Conservation (phyloP, 768 basidiomycete genomes). For the Kwoniella shandongensis region DNA sequence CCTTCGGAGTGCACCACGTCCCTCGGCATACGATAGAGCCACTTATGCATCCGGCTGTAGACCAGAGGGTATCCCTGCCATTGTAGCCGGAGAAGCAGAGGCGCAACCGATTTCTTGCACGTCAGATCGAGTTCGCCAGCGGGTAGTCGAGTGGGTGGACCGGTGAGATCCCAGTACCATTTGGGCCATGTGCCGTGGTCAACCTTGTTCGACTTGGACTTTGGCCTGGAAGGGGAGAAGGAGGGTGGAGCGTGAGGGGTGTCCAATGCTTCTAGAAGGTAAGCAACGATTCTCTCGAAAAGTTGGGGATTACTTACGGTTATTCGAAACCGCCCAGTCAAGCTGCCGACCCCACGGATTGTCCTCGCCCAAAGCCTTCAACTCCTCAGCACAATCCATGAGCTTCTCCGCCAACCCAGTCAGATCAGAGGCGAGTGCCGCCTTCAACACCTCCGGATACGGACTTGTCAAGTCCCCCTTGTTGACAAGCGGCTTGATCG, state of each 20-base stretch:
- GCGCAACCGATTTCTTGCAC: conserved; percentile 75
- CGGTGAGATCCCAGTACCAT: conserved; percentile 87
- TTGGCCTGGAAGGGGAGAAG: not conserved
- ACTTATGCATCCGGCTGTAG: conserved; percentile 81
- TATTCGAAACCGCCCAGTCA: conserved; percentile 32
- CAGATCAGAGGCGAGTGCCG: conserved; percentile 3
- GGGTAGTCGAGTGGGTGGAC: conserved; percentile 31
- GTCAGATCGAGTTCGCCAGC: conserved; percentile 77
- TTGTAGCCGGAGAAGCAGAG: conserved; percentile 77
- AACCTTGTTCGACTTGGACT: conserved; percentile 6
- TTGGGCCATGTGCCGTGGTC: conserved; percentile 70
- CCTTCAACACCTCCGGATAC: conserved; percentile 25
- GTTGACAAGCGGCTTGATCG: conserved; percentile 25
- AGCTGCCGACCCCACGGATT: conserved; percentile 35
- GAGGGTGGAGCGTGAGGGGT: not conserved
- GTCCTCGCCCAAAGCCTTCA: conserved; percentile 15
- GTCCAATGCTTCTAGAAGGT: no score
- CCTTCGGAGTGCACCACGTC: conserved; percentile 10
- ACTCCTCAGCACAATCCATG: conserved; percentile 27
- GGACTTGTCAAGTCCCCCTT: conserved; percentile 30
- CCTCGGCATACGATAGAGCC: conserved; percentile 77
- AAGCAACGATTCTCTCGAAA: no score
- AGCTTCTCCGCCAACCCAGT: conserved; percentile 18
- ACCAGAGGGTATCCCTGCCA: conserved; percentile 87
- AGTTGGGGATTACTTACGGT: conserved; percentile 6